phyloP scores from a whole-genome alignment of 176 grass and related monocot genomes.

The Pontederia paniculata region DNA sequence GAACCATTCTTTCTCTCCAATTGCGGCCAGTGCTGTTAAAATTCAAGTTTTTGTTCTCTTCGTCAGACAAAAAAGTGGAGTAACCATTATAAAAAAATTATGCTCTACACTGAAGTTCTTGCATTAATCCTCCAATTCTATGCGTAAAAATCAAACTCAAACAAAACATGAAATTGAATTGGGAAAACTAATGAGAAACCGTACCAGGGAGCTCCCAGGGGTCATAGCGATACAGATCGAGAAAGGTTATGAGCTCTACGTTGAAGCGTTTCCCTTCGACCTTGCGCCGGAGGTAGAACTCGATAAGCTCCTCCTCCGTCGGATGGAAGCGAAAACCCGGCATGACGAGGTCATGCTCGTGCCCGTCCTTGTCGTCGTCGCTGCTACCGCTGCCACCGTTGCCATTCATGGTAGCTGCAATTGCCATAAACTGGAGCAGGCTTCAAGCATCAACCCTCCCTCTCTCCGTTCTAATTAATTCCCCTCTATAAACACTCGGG shows the following conservation, averaged over 20 bases:
- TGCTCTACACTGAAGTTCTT: no score
- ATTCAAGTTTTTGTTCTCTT: not conserved
- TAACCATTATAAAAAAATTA: no score
- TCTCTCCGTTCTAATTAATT: not conserved
- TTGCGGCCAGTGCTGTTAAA: slow-evolving; percentile 42
- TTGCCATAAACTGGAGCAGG: slow-evolving; percentile 13
- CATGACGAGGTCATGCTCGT: slow-evolving; percentile 74
- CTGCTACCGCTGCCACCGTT: not conserved
- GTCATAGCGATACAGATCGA: slow-evolving; percentile 93
- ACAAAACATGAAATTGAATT: slow-evolving; percentile 10
- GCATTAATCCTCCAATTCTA: not conserved
- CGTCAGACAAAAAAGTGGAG: slow-evolving; percentile 1
- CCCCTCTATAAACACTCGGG: slow-evolving; percentile 26
- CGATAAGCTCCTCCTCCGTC: slow-evolving; percentile 95
- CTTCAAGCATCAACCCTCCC: slow-evolving; percentile 29
- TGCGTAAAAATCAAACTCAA: not conserved
- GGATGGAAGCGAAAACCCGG: slow-evolving; percentile 99
- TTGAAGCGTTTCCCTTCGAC: slow-evolving; percentile 93
- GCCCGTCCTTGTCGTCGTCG: slow-evolving; percentile 12
- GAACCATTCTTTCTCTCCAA: slow-evolving; percentile 97
- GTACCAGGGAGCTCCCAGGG: slow-evolving; percentile 93
- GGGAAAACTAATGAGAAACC: not conserved
- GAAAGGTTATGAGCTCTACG: slow-evolving; percentile 75
- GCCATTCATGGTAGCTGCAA: slow-evolving; percentile 8
- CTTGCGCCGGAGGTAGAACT: slow-evolving; percentile 95